Conservation (phyloP, 2,329 filamentous ascomycete genomes). For the Fusarium tuaranense region DNA sequence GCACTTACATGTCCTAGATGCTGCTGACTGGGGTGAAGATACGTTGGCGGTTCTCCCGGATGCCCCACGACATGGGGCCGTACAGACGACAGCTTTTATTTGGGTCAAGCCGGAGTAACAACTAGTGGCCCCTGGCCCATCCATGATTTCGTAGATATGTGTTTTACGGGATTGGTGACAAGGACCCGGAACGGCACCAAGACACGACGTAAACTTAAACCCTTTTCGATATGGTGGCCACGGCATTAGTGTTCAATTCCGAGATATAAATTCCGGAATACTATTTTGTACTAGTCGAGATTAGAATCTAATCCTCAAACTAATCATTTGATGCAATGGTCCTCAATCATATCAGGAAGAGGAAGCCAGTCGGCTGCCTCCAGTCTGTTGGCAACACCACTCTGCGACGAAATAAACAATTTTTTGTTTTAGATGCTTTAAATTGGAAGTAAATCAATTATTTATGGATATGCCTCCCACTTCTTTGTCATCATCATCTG, state of each 20-base stretch:
- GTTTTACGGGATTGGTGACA: background rate
- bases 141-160: background rate
- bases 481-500: background rate
- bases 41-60: background rate
- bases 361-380: background rate
- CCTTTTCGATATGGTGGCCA: background rate
- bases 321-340: background rate
- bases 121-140: background rate
- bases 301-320: background rate
- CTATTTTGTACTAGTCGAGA: background rate
- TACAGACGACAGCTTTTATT: background rate
- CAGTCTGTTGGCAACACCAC: background rate
- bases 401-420: background rate
- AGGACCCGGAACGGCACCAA: background rate
- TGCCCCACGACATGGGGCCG: slow-evolving; percentile 1
- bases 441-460: background rate
- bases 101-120: background rate
- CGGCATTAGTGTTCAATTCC: background rate
- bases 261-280: background rate
- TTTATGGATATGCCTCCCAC: background rate
- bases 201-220: background rate
- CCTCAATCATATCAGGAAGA: background rate
- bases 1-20: background rate
- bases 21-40: background rate
- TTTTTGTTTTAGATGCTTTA: background rate